Conservation (phyloP, 306 rosid genomes). For the Quercus bicolor region DNA sequence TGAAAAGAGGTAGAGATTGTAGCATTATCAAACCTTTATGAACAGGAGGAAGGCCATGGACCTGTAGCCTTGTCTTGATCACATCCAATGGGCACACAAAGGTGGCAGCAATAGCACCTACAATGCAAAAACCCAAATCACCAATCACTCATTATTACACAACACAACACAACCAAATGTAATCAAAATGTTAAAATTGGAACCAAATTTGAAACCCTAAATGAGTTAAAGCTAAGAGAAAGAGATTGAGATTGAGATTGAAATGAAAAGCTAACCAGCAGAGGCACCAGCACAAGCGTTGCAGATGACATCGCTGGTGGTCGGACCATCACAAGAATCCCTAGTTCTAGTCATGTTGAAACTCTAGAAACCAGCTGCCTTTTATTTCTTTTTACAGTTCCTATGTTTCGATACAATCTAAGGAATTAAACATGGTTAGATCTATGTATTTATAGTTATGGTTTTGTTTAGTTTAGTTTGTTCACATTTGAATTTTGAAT, state of each 20-base stretch:
- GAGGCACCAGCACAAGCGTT: conserved; percentile 87
- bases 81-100: conserved; percentile 95
- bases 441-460: not conserved
- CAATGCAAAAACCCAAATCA: conserved; percentile 14
- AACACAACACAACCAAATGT: not conserved
- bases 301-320: conserved; percentile 39
- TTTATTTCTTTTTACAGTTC: not conserved
- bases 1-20: not conserved
- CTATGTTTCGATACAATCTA: not conserved
- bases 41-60: conserved; percentile 76
- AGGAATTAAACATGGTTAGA: conserved; percentile 20
- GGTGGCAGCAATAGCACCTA: conserved; percentile 94
- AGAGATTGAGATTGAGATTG: not conserved
- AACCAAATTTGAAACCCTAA: conserved; percentile 27
- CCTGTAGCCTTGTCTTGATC: conserved; percentile 96
- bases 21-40: conserved; percentile 58
- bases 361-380: not conserved
- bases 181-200: not conserved
- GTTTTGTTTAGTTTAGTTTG: no score
- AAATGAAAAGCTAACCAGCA: conserved; percentile 54
- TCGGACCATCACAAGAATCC: conserved; percentile 33
- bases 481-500: not conserved
- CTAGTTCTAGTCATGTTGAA: conserved; percentile 55
- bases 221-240: conserved; percentile 6
- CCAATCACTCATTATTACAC: not conserved